Evolutionary conservation across 192 early-diverging fungal species (phyloP).

Genomic region (Backusella luteola): DNA sequence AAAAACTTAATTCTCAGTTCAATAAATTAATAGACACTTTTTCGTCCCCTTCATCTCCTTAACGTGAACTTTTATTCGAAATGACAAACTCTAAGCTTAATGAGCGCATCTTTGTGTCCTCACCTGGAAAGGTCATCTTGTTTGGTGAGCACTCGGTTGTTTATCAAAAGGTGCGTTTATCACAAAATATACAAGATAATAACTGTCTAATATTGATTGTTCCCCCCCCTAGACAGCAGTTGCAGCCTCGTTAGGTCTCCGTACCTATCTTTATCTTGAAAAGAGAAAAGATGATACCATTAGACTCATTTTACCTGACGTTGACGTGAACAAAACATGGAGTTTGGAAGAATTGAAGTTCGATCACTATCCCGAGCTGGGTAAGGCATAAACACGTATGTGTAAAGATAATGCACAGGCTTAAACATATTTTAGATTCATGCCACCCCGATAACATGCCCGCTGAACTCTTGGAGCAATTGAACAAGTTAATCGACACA

Average conservation of each 20-base stretch:
- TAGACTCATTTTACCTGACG: conserved; percentile 63
- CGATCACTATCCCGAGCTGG: background rate
- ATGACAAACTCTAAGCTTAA: background rate
- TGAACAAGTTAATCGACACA: conserved; percentile 34
- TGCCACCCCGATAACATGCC: conserved; percentile 41
- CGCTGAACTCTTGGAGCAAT: conserved; percentile 21
- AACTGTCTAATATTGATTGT: background rate
- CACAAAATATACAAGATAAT: background rate
- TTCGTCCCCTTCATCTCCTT: background rate
- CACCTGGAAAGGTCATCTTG: conserved; percentile 97
- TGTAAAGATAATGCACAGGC: background rate
- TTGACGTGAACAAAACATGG: conserved; percentile 48
- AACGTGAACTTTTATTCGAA: background rate
- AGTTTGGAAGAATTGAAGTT: conserved; percentile 14
- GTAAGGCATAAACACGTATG: background rate
- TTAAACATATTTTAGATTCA: conserved; percentile 12
- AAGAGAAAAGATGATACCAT: conserved; percentile 44
- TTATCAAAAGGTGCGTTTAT: conserved; percentile 68
- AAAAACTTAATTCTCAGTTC: conserved; percentile 1
- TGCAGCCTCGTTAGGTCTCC: conserved; percentile 77
- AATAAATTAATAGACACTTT: background rate
- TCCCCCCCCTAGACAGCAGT: conserved; percentile 61
- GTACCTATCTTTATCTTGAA: conserved; percentile 66
- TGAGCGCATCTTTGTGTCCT: conserved; percentile 48
- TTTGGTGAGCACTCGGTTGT: conserved; percentile 99